Evolutionary conservation across 1,139 yeast species (phyloP), one percentile per base, ranked within the genome.

Genomic region (Taphrina deformans): DNA sequence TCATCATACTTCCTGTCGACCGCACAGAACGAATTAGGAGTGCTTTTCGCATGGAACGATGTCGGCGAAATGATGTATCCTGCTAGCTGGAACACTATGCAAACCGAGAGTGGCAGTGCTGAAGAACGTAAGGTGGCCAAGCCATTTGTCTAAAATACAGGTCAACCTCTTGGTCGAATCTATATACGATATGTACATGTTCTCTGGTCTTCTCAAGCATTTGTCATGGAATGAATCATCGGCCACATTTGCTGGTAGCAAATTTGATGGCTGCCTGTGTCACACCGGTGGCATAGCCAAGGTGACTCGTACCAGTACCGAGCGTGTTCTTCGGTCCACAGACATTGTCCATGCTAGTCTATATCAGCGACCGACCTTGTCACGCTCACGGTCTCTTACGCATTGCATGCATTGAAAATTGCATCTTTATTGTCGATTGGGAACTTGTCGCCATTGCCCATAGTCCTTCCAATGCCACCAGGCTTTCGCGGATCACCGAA

Each of bases 1-100:
- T 82, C 87, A 14, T 89, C 90, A 73, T 95, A 92, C 74, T 93
- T 91, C 75, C 79, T 95, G 70, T 83, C 91, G 5, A 95, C 99
- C 0, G 96, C 97, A 2, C 80, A 87, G 70, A 90, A 93, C 75
- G 97, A 93, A 72, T 79, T 92, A 62, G 99, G 99, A 1, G 99
- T 93, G 1, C 86, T 95, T 1, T 89, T 92, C 75, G 98, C 99
- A 9, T 85, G 81, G 70, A 91, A 10, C 71, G 75, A 70, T 2
- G 83, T 87, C 9, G 97, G 97, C 1, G 85, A 83, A 59, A 78
- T 87, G 68, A 86, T 95, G 93, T 88, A 86, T 71, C 96, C 99
- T 2, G 76, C 91, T 44, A 98, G 93, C 76, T 95, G 99, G 98
- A 92, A 91, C 76, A 88, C 91, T 10, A 93, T 95, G 98, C 82